Evolutionary conservation across 2,329 filamentous ascomycete species (phyloP).

Genomic region (Aspergillus sp.): DNA sequence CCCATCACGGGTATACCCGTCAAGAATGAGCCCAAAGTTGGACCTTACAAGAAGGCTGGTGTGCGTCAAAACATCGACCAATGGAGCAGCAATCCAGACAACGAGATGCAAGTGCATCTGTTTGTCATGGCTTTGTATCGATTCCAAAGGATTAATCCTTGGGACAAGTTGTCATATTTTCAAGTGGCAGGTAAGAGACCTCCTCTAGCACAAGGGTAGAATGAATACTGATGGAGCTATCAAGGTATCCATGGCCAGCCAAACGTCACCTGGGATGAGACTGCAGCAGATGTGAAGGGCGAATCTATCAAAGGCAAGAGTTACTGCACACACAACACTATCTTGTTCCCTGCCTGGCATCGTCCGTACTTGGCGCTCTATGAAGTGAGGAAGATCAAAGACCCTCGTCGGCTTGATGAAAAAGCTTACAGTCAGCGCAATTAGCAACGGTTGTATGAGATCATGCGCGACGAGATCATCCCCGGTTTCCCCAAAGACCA

Average conservation of each 20-base stretch:
- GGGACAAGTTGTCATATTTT: neutral
- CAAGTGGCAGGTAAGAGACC: neutral
- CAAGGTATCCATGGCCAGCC: neutral
- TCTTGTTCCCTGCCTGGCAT: constrained; percentile 79
- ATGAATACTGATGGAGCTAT: neutral
- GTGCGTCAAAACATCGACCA: constrained; percentile 12
- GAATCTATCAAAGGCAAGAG: constrained; percentile 52
- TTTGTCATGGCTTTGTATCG: constrained; percentile 9
- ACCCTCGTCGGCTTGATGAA: neutral
- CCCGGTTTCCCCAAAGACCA: neutral
- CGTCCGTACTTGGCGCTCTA: constrained; percentile 67
- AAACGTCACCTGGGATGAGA: neutral
- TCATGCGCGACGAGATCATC: neutral
- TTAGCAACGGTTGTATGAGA: neutral
- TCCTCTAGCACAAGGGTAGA: too few species aligned
- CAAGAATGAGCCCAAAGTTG: neutral
- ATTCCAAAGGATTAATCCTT: constrained; percentile 7
- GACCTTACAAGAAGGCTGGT: constrained; percentile 2
- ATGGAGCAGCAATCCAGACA: constrained; percentile 8
- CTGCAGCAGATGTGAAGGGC: neutral
- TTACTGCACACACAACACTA: constrained; percentile 73
- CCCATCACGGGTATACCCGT: neutral
- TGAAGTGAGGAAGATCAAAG: constrained; percentile 34
- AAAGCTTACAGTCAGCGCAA: neutral
- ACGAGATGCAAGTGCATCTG: constrained; percentile 12